Percentiles rank a stretch among this genome's conserved stretches.
Conservation (phyloP, 2,329 filamentous ascomycete species). For the Fusarium brachygibbosum region DNA sequence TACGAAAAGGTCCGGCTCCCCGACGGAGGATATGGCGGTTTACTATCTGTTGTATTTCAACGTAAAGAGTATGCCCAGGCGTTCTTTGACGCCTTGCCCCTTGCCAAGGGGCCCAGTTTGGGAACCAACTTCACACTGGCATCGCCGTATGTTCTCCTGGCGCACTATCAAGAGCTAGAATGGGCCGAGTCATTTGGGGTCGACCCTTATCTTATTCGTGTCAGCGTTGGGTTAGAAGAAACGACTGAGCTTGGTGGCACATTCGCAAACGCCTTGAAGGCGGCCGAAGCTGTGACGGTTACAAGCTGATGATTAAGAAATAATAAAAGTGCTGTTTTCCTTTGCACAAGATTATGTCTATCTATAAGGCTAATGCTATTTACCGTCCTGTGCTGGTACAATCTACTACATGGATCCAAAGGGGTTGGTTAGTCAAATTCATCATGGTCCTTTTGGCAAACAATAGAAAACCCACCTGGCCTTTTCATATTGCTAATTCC, state of each 20-base stretch:
- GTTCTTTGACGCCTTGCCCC: conserved; percentile 89
- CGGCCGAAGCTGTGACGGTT: conserved; percentile 56
- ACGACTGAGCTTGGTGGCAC: conserved; percentile 71
- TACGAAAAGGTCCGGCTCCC: conserved; percentile 85
- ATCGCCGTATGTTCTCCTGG: conserved; percentile 90
- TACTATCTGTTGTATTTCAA: conserved; percentile 87
- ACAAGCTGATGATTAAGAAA: conserved; percentile 11
- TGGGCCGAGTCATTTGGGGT: conserved; percentile 90
- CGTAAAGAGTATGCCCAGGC: conserved; percentile 76
- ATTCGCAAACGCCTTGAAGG: conserved; percentile 78
- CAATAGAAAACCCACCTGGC: conserved; percentile 18
- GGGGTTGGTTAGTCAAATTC: conserved; percentile 14
- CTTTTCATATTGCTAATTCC: background rate
- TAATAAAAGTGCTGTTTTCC: conserved; percentile 11
- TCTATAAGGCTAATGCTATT: conserved; percentile 4
- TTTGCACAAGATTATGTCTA: conserved; percentile 17
- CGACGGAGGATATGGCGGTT: conserved; percentile 86
- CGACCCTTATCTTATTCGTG: conserved; percentile 81
- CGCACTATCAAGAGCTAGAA: conserved; percentile 91
- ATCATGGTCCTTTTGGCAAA: background rate
- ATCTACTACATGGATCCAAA: background rate
- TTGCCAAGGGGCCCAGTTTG: conserved; percentile 92
- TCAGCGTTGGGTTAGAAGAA: conserved; percentile 93
- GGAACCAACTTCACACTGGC: conserved; percentile 97
- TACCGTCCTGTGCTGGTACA: background rate